These are phyloP conservation scores for Hypoxylon trugodes DNA, from an alignment of 495 filamentous ascomycete species.

Conservation along the genomic window DNA sequence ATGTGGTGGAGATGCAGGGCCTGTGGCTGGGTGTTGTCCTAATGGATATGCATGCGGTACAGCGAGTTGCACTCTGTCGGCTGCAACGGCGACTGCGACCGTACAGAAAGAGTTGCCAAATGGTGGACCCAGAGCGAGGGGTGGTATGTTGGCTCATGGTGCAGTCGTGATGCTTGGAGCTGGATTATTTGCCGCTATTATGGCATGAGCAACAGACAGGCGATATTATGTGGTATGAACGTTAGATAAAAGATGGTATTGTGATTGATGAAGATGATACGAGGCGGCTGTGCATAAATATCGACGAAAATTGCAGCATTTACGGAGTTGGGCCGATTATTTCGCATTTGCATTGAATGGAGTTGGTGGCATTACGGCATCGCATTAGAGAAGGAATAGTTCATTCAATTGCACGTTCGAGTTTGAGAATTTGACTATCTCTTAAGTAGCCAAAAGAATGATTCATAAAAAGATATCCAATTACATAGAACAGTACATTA, in stretches of 20 bases:
- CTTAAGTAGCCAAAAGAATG: too few relatives aligned
- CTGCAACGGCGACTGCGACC: slow-evolving; percentile 55
- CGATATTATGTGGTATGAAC: not conserved
- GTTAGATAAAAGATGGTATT: not conserved
- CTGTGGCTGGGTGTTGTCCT: slow-evolving; percentile 80
- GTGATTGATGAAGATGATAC: not conserved
- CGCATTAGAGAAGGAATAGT: not conserved
- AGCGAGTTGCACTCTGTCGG: slow-evolving; percentile 68
- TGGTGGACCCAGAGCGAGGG: not conserved
- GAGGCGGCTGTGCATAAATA: slow-evolving; percentile 4
- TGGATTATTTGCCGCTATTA: not conserved
- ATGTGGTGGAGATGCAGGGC: slow-evolving; percentile 64
- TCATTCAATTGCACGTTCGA: too few relatives aligned
- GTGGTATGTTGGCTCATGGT: not conserved
- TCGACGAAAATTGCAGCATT: not conserved
- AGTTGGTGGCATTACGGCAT: slow-evolving; percentile 5
- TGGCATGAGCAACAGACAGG: not conserved
- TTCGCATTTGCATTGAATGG: slow-evolving; percentile 18
- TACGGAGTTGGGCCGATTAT: not conserved
- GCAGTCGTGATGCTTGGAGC: slow-evolving; percentile 2
- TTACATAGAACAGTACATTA: too few relatives aligned
- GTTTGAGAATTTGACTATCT: too few relatives aligned
- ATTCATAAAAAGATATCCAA: too few relatives aligned
- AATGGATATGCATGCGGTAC: slow-evolving; percentile 74
- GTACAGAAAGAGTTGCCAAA: slow-evolving; percentile 67